phyloP scores from a whole-genome alignment of 2,329 filamentous ascomycete species.

The Arthrocladium fulminans region DNA sequence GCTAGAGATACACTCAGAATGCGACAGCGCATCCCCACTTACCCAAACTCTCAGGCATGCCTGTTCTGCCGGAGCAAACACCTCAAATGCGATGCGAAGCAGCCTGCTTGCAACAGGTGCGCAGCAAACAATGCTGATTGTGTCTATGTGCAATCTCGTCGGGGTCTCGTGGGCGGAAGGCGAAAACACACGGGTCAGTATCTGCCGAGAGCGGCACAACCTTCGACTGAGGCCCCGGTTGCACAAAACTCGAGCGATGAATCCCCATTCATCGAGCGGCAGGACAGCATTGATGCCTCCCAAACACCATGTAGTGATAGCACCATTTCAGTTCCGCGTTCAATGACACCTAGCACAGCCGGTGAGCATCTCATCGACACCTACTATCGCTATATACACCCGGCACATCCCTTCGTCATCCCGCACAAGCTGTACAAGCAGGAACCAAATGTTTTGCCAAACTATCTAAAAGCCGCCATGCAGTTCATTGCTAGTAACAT shows the following conservation, averaged over 20 bases:
- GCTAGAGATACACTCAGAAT: background rate
- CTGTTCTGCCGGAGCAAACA: slow-evolving; percentile 50
- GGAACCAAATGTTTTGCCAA: slow-evolving; percentile 33
- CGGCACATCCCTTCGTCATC: slow-evolving; percentile 48
- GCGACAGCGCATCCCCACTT: background rate
- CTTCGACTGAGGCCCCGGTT: background rate
- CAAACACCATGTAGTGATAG: slow-evolving; percentile 2
- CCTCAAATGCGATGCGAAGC: slow-evolving; percentile 65
- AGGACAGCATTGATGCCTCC: background rate
- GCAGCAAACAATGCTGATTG: slow-evolving; percentile 51
- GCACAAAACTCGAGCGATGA: background rate
- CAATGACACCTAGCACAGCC: background rate
- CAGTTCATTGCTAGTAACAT: slow-evolving; percentile 47
- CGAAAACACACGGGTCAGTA: slow-evolving; percentile 34
- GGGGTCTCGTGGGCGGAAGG: slow-evolving; percentile 37
- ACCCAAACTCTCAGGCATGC: slow-evolving; percentile 29
- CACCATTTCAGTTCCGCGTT: background rate
- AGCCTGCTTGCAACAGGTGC: slow-evolving; percentile 60
- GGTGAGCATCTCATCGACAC: slow-evolving; percentile 39
- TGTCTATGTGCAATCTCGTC: slow-evolving; percentile 63
- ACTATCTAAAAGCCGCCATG: slow-evolving; percentile 46
- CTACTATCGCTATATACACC: slow-evolving; percentile 49
- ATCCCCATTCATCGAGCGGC: background rate
- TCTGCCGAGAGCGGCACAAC: background rate
- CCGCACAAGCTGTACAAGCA: slow-evolving; percentile 34